Evolutionary conservation across 2,329 filamentous ascomycete species (phyloP).

Genomic region (Sclerotinia glacialis): DNA sequence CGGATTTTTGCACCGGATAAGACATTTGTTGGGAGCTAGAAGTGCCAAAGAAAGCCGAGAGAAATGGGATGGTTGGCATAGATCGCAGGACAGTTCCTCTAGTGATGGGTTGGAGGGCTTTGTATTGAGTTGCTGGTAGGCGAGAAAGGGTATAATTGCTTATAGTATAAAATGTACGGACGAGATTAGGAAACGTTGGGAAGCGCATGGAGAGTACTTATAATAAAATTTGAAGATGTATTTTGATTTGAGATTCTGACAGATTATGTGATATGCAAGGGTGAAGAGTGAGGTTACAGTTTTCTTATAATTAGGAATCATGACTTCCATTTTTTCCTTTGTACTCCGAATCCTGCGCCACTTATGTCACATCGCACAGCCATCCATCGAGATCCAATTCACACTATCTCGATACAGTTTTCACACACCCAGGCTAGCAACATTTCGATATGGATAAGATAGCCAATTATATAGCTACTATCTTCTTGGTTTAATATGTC

Average conservation of each 20-base stretch:
- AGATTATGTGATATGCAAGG: neutral
- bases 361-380: neutral
- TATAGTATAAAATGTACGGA: conserved; percentile 48
- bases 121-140: conserved; percentile 31
- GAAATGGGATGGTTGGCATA: conserved; percentile 76
- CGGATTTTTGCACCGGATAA: conserved; percentile 75
- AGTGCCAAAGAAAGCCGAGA: conserved; percentile 70
- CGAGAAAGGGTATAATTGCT: conserved; percentile 44
- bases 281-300: neutral
- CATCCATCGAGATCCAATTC: too few relatives aligned
- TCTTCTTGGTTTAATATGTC: too few relatives aligned
- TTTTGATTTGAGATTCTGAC: conserved; percentile 21
- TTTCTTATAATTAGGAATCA: conserved; percentile 3
- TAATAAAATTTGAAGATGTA: conserved; percentile 21
- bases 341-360: neutral
- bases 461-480: too few relatives aligned
- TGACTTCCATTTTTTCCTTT: neutral
- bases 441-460: too few relatives aligned
- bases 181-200: conserved; percentile 46
- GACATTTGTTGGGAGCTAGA: conserved; percentile 57
- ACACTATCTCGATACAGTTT: neutral
- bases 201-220: conserved; percentile 48
- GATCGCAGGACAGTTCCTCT: conserved; percentile 50
- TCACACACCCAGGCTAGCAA: neutral
- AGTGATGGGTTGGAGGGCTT: conserved; percentile 40